Conservation (phyloP, 306 rosid genomes). For the Styphnolobium japonicum region DNA sequence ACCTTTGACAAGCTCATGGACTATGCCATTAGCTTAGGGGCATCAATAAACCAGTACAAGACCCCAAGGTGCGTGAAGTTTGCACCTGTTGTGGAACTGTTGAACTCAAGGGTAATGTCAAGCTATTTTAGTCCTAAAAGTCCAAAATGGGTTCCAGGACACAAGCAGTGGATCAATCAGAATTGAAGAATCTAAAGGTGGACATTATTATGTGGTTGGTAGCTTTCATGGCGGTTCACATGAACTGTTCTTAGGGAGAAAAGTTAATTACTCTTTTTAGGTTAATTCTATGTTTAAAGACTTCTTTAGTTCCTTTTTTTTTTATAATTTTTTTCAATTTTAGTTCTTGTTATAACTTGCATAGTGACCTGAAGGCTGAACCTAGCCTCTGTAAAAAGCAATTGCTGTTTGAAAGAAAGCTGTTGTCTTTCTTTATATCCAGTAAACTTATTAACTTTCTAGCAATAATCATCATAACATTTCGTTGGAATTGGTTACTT, state of each 20-base stretch:
- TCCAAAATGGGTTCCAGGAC: constrained; percentile 97
- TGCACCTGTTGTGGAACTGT: constrained; percentile 82
- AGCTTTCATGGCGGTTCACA: constrained; percentile 49
- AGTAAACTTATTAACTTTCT: constrained; percentile 1
- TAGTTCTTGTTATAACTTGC: constrained; percentile 37
- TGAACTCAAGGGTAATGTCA: constrained; percentile 67
- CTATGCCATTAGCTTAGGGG: constrained; percentile 90
- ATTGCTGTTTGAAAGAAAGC: constrained; percentile 56
- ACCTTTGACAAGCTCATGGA: constrained; percentile 97
- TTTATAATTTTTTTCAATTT: background rate
- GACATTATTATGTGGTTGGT: constrained; percentile 20
- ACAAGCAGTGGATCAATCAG: constrained; percentile 73
- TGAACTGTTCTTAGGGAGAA: constrained; percentile 51
- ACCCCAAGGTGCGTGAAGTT: constrained; percentile 93
- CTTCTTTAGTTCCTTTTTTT: constrained; percentile 9
- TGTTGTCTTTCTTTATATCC: constrained; percentile 22
- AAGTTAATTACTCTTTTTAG: constrained; percentile 44
- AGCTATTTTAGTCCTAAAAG: constrained; percentile 81
- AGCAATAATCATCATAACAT: constrained; percentile 24
- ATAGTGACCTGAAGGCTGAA: constrained; percentile 57
- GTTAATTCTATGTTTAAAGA: constrained; percentile 39
- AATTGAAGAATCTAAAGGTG: constrained; percentile 29
- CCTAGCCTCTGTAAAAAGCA: constrained; percentile 67
- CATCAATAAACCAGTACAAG: constrained; percentile 93
- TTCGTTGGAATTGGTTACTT: constrained; percentile 40